A percentile compares a stretch with the other conserved stretches of the same genome.
phyloP scores from a whole-genome alignment of 495 filamentous ascomycete genomes.

The Tuber aestivum region DNA sequence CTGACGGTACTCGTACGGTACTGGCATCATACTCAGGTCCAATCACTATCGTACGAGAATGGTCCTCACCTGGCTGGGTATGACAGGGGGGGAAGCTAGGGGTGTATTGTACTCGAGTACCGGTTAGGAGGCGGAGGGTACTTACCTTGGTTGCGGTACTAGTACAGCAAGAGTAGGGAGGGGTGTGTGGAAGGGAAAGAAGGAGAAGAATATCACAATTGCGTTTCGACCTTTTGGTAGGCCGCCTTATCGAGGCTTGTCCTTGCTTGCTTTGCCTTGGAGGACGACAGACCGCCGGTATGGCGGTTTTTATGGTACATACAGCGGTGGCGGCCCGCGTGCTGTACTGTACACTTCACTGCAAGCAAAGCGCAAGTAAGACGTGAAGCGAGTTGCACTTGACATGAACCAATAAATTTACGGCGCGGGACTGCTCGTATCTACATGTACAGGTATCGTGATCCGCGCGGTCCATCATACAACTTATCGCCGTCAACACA shows the following conservation, averaged over 20 bases:
- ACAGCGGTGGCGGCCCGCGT: neutral
- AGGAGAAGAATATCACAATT: neutral
- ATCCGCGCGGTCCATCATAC: neutral
- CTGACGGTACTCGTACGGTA: too few species aligned
- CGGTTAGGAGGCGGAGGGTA: neutral
- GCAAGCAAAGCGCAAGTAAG: neutral
- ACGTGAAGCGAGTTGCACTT: neutral
- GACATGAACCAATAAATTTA: neutral
- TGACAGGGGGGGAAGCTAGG: neutral
- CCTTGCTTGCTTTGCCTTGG: neutral
- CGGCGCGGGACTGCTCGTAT: neutral
- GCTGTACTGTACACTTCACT: neutral
- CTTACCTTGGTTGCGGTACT: neutral
- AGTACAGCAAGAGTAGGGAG: neutral
- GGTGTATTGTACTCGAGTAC: too few species aligned
- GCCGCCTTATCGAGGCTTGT: neutral
- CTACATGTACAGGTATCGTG: neutral
- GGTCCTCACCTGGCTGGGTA: neutral
- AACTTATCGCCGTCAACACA: neutral
- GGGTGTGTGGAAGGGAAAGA: neutral
- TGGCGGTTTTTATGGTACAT: neutral
- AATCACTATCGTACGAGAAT: neutral
- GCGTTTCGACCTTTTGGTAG: neutral
- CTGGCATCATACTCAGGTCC: too few species aligned
- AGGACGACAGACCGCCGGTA: neutral